Conservation (phyloP, 2,329 filamentous ascomycete species). For the Ploettnerulaceae sp. region DNA sequence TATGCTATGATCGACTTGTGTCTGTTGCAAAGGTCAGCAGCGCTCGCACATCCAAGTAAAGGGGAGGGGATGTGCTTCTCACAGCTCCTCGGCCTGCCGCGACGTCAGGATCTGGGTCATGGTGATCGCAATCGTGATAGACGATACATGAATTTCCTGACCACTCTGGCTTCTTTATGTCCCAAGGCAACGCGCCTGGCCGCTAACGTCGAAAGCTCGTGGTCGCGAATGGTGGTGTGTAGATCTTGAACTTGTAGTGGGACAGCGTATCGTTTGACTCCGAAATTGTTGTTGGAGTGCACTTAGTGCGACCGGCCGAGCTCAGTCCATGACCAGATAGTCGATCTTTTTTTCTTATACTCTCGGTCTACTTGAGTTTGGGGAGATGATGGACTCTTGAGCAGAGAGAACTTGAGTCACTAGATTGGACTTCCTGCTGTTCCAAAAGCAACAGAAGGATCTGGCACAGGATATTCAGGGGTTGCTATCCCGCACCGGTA, state of each 20-base stretch:
- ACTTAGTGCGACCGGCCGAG: constrained; percentile 3
- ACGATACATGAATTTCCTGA: constrained; percentile 28
- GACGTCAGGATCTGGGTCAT: constrained; percentile 75
- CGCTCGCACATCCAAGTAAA: constrained; percentile 15
- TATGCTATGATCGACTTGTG: constrained; percentile 95
- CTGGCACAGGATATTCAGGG: neutral
- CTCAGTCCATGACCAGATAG: neutral
- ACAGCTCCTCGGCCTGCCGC: constrained; percentile 87
- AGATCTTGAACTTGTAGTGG: constrained; percentile 1
- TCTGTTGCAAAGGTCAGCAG: constrained; percentile 43
- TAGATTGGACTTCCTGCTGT: no score
- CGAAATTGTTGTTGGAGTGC: no score
- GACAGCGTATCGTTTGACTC: constrained; percentile 3
- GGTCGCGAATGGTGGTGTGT: neutral
- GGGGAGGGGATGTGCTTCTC: constrained; percentile 40
- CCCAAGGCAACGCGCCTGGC: constrained; percentile 24
- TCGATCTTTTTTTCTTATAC: constrained; percentile 3
- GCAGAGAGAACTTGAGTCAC: neutral
- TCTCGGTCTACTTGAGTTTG: constrained; percentile 4
- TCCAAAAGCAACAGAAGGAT: no score
- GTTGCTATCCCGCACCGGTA: neutral
- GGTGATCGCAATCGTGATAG: constrained; percentile 28
- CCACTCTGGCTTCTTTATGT: constrained; percentile 9
- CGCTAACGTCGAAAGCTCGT: neutral
- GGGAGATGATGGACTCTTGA: constrained; percentile 17